A percentile compares a stretch with the other conserved stretches of the same genome.
Evolutionary conservation across 2,329 filamentous ascomycete species (phyloP).

Genomic region (Hypomyces perniciosus): DNA sequence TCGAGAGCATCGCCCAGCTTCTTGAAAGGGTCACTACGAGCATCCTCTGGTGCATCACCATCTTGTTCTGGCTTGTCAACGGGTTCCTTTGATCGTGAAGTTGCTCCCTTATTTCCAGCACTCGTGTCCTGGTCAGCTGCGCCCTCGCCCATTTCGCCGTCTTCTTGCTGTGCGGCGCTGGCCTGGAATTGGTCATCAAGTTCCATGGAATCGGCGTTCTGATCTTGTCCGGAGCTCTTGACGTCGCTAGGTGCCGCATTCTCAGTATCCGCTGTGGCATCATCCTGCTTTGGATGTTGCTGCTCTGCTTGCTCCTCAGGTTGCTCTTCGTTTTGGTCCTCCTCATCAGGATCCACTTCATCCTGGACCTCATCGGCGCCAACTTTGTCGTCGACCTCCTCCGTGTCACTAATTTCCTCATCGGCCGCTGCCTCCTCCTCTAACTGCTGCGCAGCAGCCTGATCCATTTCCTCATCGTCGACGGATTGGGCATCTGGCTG

Average conservation of each 20-base stretch:
- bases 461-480: conserved; percentile 31
- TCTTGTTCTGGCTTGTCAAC: conserved; percentile 41
- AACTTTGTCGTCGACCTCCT: conserved; percentile 43
- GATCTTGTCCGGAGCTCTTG: conserved; percentile 58
- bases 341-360: conserved; percentile 34
- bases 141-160: conserved; percentile 60
- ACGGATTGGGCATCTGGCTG: conserved; percentile 7
- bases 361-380: conserved; percentile 42
- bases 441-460: conserved; percentile 31
- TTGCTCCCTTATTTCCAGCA: conserved; percentile 56
- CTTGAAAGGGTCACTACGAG: conserved; percentile 70
- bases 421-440: conserved; percentile 32
- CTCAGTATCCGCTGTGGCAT: conserved; percentile 50
- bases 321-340: conserved; percentile 42
- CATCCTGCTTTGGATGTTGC: conserved; percentile 36
- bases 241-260: conserved; percentile 58
- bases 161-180: conserved; percentile 58
- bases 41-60: conserved; percentile 39
- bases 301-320: conserved; percentile 42
- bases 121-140: conserved; percentile 58
- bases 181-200: conserved; percentile 54
- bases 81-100: conserved; percentile 43
- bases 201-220: conserved; percentile 58
- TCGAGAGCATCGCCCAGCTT: conserved; percentile 91
- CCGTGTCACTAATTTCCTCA: conserved; percentile 53